Percentiles rank a stretch among this genome's conserved stretches.
Conservation (phyloP, 2,329 filamentous ascomycete species). For the Pestalotiopsis sp. region DNA sequence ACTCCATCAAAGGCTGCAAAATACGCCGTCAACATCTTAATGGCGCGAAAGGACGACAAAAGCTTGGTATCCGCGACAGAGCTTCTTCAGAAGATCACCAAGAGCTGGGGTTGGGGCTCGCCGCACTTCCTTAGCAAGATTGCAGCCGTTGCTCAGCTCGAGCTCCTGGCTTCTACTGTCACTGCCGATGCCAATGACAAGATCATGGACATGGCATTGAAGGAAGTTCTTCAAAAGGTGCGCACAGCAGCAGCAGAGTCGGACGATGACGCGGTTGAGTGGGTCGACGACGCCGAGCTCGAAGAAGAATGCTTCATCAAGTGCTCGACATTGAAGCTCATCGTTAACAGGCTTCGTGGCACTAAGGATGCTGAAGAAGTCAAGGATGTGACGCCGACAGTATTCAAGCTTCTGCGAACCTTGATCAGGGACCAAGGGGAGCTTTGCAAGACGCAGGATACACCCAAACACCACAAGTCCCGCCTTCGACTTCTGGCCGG, state of each 20-base stretch:
- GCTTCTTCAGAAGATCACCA: slow-evolving; percentile 74
- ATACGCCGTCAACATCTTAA: slow-evolving; percentile 88
- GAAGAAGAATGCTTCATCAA: slow-evolving; percentile 86
- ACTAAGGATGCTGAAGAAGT: slow-evolving; percentile 54
- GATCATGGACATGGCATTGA: slow-evolving; percentile 78
- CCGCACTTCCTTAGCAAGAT: slow-evolving; percentile 77
- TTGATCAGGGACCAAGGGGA: slow-evolving; percentile 79
- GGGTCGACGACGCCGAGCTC: slow-evolving; percentile 68
- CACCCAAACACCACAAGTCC: slow-evolving; percentile 76
- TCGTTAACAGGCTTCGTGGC: slow-evolving; percentile 82
- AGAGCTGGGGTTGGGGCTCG: slow-evolving; percentile 73
- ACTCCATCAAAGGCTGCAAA: slow-evolving; percentile 84
- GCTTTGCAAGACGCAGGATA: slow-evolving; percentile 73
- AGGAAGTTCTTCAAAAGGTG: slow-evolving; percentile 73
- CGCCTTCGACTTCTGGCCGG: slow-evolving; percentile 83
- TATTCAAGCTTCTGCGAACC: slow-evolving; percentile 79
- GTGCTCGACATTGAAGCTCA: slow-evolving; percentile 77
- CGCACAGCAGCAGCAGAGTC: slow-evolving; percentile 60
- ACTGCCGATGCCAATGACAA: slow-evolving; percentile 73
- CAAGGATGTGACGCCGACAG: slow-evolving; percentile 64
- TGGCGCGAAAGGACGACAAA: slow-evolving; percentile 74
- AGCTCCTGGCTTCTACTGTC: slow-evolving; percentile 73
- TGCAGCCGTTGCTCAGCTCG: slow-evolving; percentile 73
- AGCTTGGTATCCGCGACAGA: slow-evolving; percentile 82
- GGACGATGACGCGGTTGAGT: slow-evolving; percentile 53